Percentiles rank a stretch among this genome's conserved stretches.
Conservation (phyloP, 2,329 filamentous ascomycete species). For the Colletotrichum chrysophilum region DNA sequence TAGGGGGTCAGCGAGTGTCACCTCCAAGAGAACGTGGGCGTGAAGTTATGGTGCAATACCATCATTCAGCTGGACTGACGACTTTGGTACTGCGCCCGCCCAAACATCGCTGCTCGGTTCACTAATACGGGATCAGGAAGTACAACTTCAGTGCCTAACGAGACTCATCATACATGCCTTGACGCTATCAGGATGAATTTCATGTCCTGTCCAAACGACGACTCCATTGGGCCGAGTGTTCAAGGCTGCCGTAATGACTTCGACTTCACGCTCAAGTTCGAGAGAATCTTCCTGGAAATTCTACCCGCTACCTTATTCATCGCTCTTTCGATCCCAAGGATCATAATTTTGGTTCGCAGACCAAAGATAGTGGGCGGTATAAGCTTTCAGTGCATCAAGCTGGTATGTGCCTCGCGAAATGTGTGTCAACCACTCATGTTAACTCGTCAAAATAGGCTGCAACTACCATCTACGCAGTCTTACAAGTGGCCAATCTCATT, state of each 20-base stretch:
- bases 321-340: conserved; percentile 31
- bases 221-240: conserved; percentile 40
- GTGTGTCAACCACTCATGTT: background rate
- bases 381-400: conserved; percentile 31
- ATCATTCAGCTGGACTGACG: background rate
- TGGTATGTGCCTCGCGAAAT: background rate
- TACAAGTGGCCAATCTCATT: background rate
- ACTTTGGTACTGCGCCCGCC: background rate
- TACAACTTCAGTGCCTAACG: background rate
- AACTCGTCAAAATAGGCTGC: background rate
- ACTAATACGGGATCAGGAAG: background rate
- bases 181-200: background rate
- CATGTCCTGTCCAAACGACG: conserved; percentile 29
- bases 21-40: background rate
- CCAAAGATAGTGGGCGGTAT: conserved; percentile 32
- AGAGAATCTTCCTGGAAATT: conserved; percentile 43
- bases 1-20: background rate
- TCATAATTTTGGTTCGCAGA: conserved; percentile 28
- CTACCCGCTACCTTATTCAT: conserved; percentile 39
- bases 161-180: background rate
- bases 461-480: background rate
- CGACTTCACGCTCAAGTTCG: conserved; percentile 49
- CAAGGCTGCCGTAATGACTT: conserved; percentile 44
- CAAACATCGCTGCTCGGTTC: background rate
- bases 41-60: background rate